Base-by-base conservation (phyloP, 2,329 filamentous ascomycete genomes). In the Lecanicillium sp. region DNA sequence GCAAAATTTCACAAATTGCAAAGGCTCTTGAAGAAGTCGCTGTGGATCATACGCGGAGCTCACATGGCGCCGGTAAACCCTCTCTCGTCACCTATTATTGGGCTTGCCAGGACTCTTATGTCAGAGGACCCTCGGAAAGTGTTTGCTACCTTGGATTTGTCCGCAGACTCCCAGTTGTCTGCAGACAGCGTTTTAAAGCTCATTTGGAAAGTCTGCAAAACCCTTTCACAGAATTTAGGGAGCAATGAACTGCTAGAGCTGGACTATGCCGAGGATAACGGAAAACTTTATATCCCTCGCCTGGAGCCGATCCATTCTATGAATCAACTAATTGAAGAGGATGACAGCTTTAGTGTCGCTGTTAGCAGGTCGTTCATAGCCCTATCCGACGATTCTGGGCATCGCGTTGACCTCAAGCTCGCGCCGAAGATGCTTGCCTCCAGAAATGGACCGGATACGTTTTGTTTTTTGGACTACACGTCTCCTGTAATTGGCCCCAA, bases 41-140 rank as follows among this genome's bases (percentile, higher is more conserved):
- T 77, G 2, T 77, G 72, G 71, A 44, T 72, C 14, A 68, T 68
- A 1, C 52, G 54, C 0, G 64, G 64, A 4, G 66, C 64, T 2
- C 61, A 67, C 20, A 60, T 50, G 55, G 55, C 44, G 31, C 53
- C 50, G 12, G 35, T 22, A 29, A 57, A 55, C 13, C 67, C 69
- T 0, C 48, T 49, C 17, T 53, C 57, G 11, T 56, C 68, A 2
- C 57, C 64, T 0, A 58, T 72, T 15, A 49, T 68, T n/a, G 69
- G 64, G 2, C 50, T 75, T 13, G 60, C 66, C 1, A 59, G 72
- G 15, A 68, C 68, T 0, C 52, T 75, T 8, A 61, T 66, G 33
- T 74, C 71, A 0, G 72, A 75, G 33, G 64, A 72, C 42, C 55
- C 62, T 1, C 56, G 61, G 14, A 70, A 61, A 46, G 52, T 45